Evolutionary conservation across 2,329 filamentous ascomycete genomes (phyloP).

Genomic region (Trichoderma sp.): DNA sequence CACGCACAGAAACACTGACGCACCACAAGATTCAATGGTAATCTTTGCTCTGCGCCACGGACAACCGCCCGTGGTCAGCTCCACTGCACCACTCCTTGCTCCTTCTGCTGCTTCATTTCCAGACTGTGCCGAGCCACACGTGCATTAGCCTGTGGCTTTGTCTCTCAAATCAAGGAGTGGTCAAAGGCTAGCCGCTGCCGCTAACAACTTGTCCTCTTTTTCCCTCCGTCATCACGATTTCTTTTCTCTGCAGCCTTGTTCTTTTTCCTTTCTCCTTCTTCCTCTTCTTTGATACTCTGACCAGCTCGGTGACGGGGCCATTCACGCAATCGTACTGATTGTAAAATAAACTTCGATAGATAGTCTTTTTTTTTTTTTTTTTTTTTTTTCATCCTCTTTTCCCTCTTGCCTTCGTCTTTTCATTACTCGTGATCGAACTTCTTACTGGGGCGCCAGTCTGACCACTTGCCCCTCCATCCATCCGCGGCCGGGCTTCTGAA

Average conservation of each 20-base stretch:
- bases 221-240: constrained; percentile 1
- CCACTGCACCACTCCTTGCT: constrained; percentile 18
- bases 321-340: constrained; percentile 3
- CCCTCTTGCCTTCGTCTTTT: background rate
- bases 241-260: constrained; percentile 5
- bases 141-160: constrained; percentile 23
- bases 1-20: background rate
- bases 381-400: too few species aligned
- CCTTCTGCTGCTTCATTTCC: constrained; percentile 12
- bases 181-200: constrained; percentile 3
- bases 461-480: constrained; percentile 21
- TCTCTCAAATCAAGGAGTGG: constrained; percentile 9
- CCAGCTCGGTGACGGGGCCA: background rate
- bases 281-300: background rate
- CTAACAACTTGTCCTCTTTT: constrained; percentile 22
- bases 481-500: constrained; percentile 17
- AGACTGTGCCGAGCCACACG: constrained; percentile 25
- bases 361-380: background rate
- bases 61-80: constrained; percentile 18
- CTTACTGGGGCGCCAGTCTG: constrained; percentile 5
- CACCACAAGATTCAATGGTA: background rate
- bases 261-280: background rate
- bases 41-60: constrained; percentile 16
- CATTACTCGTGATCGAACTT: background rate
- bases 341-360: constrained; percentile 12